Evolutionary conservation across 345 rosid species (phyloP).

Genomic region (Salix exigua): DNA sequence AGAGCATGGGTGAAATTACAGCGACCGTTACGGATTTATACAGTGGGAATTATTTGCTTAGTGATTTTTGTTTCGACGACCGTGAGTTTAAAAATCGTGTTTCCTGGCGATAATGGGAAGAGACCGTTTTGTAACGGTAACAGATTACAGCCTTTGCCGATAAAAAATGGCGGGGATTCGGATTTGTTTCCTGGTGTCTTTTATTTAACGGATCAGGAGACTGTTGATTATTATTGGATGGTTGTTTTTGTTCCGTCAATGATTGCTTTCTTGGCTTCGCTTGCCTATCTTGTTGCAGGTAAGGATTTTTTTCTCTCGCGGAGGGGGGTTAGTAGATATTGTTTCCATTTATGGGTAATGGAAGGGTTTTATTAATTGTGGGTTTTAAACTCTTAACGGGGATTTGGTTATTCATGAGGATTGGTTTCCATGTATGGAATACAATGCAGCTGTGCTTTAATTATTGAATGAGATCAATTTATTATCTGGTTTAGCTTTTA

Average conservation of each 20-base stretch:
- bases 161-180: constrained; percentile 52
- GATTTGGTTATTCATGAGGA: neutral
- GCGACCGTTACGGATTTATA: constrained; percentile 38
- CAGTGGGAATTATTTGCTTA: constrained; percentile 34
- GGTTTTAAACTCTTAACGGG: neutral
- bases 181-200: constrained; percentile 66
- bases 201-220: constrained; percentile 85
- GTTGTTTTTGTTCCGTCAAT: constrained; percentile 68
- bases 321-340: neutral
- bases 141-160: constrained; percentile 52
- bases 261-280: constrained; percentile 58
- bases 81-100: constrained; percentile 75
- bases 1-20: constrained; percentile 75
- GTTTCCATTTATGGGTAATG: neutral
- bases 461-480: neutral
- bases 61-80: constrained; percentile 47
- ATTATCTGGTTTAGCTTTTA: neutral
- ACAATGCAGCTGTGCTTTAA: neutral
- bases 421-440: neutral
- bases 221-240: constrained; percentile 86
- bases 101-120: constrained; percentile 50
- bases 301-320: neutral
- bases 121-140: constrained; percentile 69
- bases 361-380: neutral
- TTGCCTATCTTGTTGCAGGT: constrained; percentile 77